Evolutionary conservation across 2,329 filamentous ascomycete species (phyloP).

Genomic region (Coniochaeta prunicola): DNA sequence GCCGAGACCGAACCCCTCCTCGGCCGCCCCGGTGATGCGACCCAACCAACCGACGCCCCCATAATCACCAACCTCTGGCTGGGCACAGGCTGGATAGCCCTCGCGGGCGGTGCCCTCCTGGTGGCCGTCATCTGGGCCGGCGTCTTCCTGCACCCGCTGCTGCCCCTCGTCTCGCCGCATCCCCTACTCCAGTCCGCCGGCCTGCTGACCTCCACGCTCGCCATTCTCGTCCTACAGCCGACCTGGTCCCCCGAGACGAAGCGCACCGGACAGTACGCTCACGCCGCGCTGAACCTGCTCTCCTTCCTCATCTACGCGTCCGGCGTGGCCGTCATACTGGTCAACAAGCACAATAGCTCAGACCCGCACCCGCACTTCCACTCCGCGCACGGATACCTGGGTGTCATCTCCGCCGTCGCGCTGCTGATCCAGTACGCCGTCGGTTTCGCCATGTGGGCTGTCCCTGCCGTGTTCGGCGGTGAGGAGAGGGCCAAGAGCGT

Average conservation of each 20-base stretch:
- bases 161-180: constrained; percentile 20
- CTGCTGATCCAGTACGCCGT: constrained; percentile 68
- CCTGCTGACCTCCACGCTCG: constrained; percentile 69
- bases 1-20: constrained; percentile 36
- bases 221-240: constrained; percentile 79
- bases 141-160: constrained; percentile 49
- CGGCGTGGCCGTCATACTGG: constrained; percentile 66
- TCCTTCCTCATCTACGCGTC: constrained; percentile 54
- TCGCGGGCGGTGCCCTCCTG: constrained; percentile 71
- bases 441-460: constrained; percentile 76
- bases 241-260: constrained; percentile 75
- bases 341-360: constrained; percentile 63
- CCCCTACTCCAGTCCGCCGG: constrained; percentile 51
- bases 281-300: constrained; percentile 63
- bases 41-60: constrained; percentile 37
- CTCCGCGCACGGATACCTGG: constrained; percentile 74
- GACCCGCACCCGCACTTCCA: constrained; percentile 66
- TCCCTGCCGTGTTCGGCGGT: constrained; percentile 68
- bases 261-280: constrained; percentile 46
- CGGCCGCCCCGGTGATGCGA: constrained; percentile 31
- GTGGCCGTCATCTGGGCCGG: constrained; percentile 69
- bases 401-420: constrained; percentile 65
- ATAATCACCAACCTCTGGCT: constrained; percentile 10
- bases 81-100: constrained; percentile 78
- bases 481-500: constrained; percentile 71